phyloP scores from a whole-genome alignment of 2,329 filamentous ascomycete species.

The Fusarium decemcellulare region DNA sequence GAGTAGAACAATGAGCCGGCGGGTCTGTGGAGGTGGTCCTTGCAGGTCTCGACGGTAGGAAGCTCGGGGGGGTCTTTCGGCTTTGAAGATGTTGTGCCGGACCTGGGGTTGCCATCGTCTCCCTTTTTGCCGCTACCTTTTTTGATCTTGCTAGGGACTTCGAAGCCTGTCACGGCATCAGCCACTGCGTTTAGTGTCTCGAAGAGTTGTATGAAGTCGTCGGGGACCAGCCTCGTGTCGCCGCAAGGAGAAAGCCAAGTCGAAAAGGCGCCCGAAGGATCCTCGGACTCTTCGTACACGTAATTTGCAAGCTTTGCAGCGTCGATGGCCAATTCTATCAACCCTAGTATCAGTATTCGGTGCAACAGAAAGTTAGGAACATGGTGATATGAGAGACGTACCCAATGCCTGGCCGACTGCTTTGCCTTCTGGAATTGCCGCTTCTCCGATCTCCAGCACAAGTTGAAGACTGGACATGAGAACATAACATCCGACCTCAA shows the following conservation, averaged over 20 bases:
- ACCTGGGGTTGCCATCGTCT: too few relatives aligned
- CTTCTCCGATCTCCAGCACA: not conserved
- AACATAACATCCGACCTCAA: slow-evolving; percentile 3
- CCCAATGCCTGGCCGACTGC: not conserved
- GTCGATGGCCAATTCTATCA: not conserved
- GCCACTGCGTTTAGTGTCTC: too few relatives aligned
- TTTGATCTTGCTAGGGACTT: too few relatives aligned
- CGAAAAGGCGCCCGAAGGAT: not conserved
- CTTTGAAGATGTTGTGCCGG: too few relatives aligned
- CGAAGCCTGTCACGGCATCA: too few relatives aligned
- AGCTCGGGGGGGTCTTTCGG: too few relatives aligned
- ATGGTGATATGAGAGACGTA: not conserved
- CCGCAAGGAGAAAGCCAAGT: not conserved
- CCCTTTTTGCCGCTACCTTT: too few relatives aligned
- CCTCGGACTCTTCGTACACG: not conserved
- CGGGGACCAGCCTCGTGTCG: not conserved
- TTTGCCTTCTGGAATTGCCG: not conserved
- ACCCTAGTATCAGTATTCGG: not conserved
- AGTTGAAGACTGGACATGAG: slow-evolving; percentile 7
- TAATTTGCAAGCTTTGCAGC: not conserved
- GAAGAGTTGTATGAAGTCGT: too few relatives aligned
- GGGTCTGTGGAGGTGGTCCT: too few relatives aligned
- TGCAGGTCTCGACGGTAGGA: too few relatives aligned
- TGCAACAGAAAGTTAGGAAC: not conserved
- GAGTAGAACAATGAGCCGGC: too few relatives aligned